Base-by-base conservation (phyloP, 305 asterid species). In the Plantago coronopus region DNA sequence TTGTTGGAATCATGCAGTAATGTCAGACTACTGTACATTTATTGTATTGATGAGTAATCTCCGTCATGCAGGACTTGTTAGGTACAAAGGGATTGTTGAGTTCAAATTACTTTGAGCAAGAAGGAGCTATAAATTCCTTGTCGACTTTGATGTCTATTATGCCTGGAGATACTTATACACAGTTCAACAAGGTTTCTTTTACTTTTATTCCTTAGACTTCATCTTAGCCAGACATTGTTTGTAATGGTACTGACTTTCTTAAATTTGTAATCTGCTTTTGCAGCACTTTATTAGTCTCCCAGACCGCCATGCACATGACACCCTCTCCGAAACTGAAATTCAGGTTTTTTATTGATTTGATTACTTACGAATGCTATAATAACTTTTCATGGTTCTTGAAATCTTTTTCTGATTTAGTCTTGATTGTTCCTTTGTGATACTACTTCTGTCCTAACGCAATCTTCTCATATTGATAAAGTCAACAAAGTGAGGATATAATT, bases 121-220 rank as follows among this genome's bases (percentile, higher is more conserved):
- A 82, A 72, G 96, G 90, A 21, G 96, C 95, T 65, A 63, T 89
- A 49, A 79, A 81, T 69, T 72, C 96, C 57, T 65, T 94, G 76
- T 81, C 91, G 61, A 85, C 96, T 2, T 64, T 94, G 82, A 94
- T 94, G 99, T 78, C 90, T 68, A 79, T 94, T 63, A 56, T 72
- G 69, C 99, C 99, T 1, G 94, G 81, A 74, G 95, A 88, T 74
- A 81, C 86, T 57, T 94, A 85, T 69, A 64, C 87, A 12, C 96
- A 85, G 72, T 94, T 94, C 77, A 90, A 76, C 61, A 87, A 89
- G 97, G 99, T 94, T 63, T 45, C 59, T 43, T 38, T 55, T 70
- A 34, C 38, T 59, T 57, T 18, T 56, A 46, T 21, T 59, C 27
- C 63, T 37, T 70, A 60, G 60, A 67, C 61, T 54, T 43, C 64